Base-by-base conservation (phyloP, 2,329 filamentous ascomycete genomes). In the Arthrobotrys entomopaga region DNA sequence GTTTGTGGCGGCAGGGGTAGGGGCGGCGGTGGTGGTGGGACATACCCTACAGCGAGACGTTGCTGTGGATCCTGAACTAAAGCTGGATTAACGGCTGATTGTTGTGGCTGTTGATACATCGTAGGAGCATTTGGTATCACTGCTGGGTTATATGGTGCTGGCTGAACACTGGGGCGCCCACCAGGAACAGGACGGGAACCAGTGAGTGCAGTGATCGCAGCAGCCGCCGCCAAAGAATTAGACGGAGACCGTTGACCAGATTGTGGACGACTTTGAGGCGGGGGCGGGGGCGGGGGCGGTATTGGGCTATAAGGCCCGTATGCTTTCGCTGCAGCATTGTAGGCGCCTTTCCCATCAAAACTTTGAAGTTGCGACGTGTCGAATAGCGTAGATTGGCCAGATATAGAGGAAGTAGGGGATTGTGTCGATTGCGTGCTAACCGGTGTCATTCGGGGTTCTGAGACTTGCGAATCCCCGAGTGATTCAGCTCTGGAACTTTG, bases 191-290 rank as follows among this genome's bases (percentile, higher is more conserved):
- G 71, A 19, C 69, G 79, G 22, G 78, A 81, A 10, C 85, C 84
- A 22, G 84, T 83, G 86, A 89, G 88, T 19, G 87, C 86, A 34
- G 86, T 84, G 2, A 83, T 81, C 1, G 86, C 86, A 0, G 87
- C 87, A 0, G 87, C 86, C 0, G 87, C 85, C 0, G 87, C 86
- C 0, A 85, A 83, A n/a, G 64, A 20, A 24, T 60, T 63, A 40
- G 65, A 70, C 2, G 86, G 84, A 66, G 82, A 84, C 19, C 59
- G 49, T 26, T 46, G 59, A 22, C 29, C 52, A 19, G 50, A 16
- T 19, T 54, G 65, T 19, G 65, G 71, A 15, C 71, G 48, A 24
- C 49, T 52, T 34, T 70, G 65, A 5, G 60, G 65, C 2, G 54
- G 57, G 10, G 64, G 64, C 1, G 59, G 71, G 0, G 71, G 71